Percentiles rank a stretch among this genome's conserved stretches.
Evolutionary conservation across 2,329 filamentous ascomycete genomes (phyloP).

Genomic region (Epichloe uncinata): DNA sequence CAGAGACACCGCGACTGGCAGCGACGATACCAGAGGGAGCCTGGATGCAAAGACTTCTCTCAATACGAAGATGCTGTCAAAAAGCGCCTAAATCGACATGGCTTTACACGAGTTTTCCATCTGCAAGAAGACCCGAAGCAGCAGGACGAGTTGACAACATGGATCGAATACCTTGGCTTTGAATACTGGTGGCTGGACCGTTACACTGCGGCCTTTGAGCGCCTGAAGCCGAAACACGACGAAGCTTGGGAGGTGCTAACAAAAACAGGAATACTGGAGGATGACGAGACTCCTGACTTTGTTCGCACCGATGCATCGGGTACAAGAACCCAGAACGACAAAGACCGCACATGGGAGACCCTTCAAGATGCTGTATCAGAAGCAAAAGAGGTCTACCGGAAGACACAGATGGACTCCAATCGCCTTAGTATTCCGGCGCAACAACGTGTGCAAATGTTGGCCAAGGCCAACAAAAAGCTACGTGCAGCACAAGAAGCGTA

Average conservation of each 20-base stretch:
- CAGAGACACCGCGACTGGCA: slow-evolving; percentile 5
- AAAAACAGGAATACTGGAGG: slow-evolving; percentile 14
- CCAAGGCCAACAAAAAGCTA: background rate
- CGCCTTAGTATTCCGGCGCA: slow-evolving; percentile 1
- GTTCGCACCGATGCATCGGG: slow-evolving; percentile 2
- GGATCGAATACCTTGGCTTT: slow-evolving; percentile 26
- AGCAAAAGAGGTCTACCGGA: slow-evolving; percentile 1
- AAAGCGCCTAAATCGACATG: slow-evolving; percentile 15
- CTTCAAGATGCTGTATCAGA: slow-evolving; percentile 1
- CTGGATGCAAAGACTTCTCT: slow-evolving; percentile 9
- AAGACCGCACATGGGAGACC: background rate
- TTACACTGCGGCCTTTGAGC: slow-evolving; percentile 10
- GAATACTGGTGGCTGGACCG: slow-evolving; percentile 14
- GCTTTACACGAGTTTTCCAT: slow-evolving; percentile 17
- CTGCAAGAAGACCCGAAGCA: slow-evolving; percentile 15
- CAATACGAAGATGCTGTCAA: slow-evolving; percentile 14
- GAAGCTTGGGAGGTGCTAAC: slow-evolving; percentile 18
- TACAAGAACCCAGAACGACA: background rate
- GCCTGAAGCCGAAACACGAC: slow-evolving; percentile 13
- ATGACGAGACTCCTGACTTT: slow-evolving; percentile 7
- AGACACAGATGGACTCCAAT: slow-evolving; percentile 3
- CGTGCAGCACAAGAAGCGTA: background rate
- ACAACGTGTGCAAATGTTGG: slow-evolving; percentile 4
- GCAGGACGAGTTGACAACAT: slow-evolving; percentile 22
- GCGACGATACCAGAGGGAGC: slow-evolving; percentile 6